Percentiles rank a stretch among this genome's conserved stretches.
Conservation (phyloP, 2,329 filamentous ascomycete species). For the Coniochaeta prunicola region DNA sequence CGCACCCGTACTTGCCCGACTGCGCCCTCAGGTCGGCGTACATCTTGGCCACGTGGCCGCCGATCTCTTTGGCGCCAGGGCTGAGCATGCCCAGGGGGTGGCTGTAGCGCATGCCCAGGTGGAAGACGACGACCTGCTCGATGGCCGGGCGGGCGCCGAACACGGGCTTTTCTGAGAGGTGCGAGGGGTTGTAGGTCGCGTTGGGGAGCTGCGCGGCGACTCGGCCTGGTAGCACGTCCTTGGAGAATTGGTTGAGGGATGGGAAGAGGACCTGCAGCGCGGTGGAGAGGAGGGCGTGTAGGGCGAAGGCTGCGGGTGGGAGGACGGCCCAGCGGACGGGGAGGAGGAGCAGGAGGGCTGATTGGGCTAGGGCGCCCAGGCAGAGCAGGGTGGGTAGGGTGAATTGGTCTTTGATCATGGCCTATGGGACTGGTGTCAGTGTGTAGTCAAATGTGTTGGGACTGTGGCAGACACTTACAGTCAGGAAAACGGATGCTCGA, state of each 20-base stretch:
- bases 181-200: not conserved
- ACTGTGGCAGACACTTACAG: not conserved
- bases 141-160: slow-evolving; percentile 20
- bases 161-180: slow-evolving; percentile 9
- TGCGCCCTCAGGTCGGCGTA: slow-evolving; percentile 23
- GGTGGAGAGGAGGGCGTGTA: slow-evolving; percentile 23
- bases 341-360: slow-evolving; percentile 22
- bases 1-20: slow-evolving; percentile 37
- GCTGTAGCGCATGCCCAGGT: slow-evolving; percentile 36
- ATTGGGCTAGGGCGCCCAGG: slow-evolving; percentile 26
- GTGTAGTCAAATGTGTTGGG: not conserved
- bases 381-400: slow-evolving; percentile 23
- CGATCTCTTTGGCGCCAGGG: slow-evolving; percentile 33
- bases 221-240: slow-evolving; percentile 23
- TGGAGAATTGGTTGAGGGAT: slow-evolving; percentile 13
- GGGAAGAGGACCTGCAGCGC: slow-evolving; percentile 15
- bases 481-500: not conserved
- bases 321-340: slow-evolving; percentile 26
- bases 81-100: slow-evolving; percentile 41
- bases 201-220: slow-evolving; percentile 24
- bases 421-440: slow-evolving; percentile 5
- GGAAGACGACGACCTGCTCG: slow-evolving; percentile 31
- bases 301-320: slow-evolving; percentile 20
- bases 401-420: slow-evolving; percentile 25
- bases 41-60: slow-evolving; percentile 30